Evolutionary conservation across 139 green algal species (phyloP), one percentile per base, ranked within the genome.

Genomic region (Tetratostichococcus sp.): DNA sequence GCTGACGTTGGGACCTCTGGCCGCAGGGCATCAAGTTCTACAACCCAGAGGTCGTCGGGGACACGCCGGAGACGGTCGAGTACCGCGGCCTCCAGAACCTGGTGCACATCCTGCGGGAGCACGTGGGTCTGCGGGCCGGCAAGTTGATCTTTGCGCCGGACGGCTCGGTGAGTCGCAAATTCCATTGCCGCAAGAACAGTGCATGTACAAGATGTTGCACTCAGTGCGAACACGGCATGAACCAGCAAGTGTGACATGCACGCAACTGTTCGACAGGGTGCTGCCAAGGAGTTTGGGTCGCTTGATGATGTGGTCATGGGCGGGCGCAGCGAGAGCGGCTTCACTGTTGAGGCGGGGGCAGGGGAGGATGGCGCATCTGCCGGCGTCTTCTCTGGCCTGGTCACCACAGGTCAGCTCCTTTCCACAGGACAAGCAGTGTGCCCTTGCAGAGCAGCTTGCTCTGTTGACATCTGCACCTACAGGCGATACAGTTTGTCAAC

Each of bases 231-330:
- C n/a, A n/a, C n/a, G n/a, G n/a, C n/a, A n/a, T n/a, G n/a, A n/a
- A n/a, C n/a, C 21, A 28, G 31, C 71, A 32, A 57, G 35, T 21
- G 39, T 14, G 8, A 14, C 39, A 14, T 14, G 39, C 39, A 22
- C 14, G 39, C 8, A 50, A 50, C 39, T 14, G 14, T 50, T 14
- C 39, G 8, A 25, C 68, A 73, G 75, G 75, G 69, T 19, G 22
- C 73, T 21, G 72, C 69, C 14, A 62, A 71, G 33, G 76, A 78
- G 11, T 98, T 88, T 87, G 93, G 92, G 1, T 67, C 93, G 0
- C 80, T 98, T 43, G 94, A 98, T 70, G 94, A 98, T 72, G 94
- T 98, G 26, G 94, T 98, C 4, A 98, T 98, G 94, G 94, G 94
- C 19, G 94, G 94, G 21, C 87, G 89, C 22, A 91, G 80, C 66